A percentile compares a stretch with the other conserved stretches of the same genome.
Evolutionary conservation across 352 stramenopile species (phyloP).

Genomic region (Globisporangium nunn): DNA sequence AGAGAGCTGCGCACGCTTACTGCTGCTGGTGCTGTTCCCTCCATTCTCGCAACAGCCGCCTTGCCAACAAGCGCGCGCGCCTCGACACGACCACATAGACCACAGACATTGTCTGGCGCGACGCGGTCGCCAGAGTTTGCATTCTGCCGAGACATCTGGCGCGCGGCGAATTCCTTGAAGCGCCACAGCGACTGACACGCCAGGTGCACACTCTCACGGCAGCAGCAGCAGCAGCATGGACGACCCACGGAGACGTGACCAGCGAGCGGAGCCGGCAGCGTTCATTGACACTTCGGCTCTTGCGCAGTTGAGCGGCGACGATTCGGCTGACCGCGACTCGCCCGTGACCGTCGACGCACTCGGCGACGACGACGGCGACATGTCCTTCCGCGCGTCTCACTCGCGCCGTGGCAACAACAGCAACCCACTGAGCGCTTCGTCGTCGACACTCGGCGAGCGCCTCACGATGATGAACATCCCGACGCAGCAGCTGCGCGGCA

Average conservation of each 20-base stretch:
- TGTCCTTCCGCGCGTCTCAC: slow-evolving; percentile 11
- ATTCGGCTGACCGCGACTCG: slow-evolving; percentile 4
- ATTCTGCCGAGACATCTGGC: background rate
- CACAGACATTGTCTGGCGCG: background rate
- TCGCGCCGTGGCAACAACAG: background rate
- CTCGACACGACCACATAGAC: background rate
- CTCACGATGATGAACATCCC: slow-evolving; percentile 61
- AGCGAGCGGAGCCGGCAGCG: background rate
- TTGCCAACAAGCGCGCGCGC: background rate
- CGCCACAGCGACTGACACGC: background rate
- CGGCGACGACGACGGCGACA: slow-evolving; percentile 8
- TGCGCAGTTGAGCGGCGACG: slow-evolving; percentile 2
- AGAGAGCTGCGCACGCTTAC: background rate
- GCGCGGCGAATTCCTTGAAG: background rate
- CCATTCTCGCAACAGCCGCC: background rate
- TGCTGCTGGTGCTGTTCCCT: too few relatives aligned
- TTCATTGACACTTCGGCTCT: slow-evolving; percentile 15
- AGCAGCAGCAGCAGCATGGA: background rate
- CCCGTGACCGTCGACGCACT: slow-evolving; percentile 10
- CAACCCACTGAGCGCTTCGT: slow-evolving; percentile 2
- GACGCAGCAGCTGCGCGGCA: slow-evolving; percentile 45
- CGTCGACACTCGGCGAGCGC: slow-evolving; percentile 37
- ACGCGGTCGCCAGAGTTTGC: background rate
- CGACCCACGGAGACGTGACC: background rate
- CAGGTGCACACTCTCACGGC: background rate